Percentiles rank a stretch among this genome's conserved stretches.
phyloP scores from a whole-genome alignment of 23 red algal genomes.

The Gracilaria gracilis region DNA sequence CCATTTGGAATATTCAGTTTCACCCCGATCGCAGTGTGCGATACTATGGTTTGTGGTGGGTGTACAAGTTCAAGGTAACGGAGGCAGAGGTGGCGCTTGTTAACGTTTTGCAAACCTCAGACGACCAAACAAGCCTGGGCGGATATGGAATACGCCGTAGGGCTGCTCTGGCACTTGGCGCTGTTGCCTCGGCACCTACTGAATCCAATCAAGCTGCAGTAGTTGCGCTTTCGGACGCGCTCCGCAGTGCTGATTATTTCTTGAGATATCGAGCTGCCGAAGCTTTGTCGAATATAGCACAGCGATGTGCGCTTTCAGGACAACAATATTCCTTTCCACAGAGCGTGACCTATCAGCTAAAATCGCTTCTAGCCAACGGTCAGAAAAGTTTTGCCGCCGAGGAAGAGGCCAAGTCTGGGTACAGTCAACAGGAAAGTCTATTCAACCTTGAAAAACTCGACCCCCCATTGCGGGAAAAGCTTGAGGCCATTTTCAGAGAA shows the following conservation, averaged over 20 bases:
- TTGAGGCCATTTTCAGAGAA: slow-evolving; percentile 83
- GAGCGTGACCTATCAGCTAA: slow-evolving; percentile 40
- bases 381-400: slow-evolving; percentile 15
- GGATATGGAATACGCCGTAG: slow-evolving; percentile 85
- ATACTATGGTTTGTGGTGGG: slow-evolving; percentile 98
- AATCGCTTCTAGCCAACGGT: slow-evolving; percentile 31
- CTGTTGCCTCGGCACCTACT: slow-evolving; percentile 62
- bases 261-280: slow-evolving; percentile 90
- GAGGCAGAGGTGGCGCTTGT: slow-evolving; percentile 81
- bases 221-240: slow-evolving; percentile 63
- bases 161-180: slow-evolving; percentile 94
- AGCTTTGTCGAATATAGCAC: slow-evolving; percentile 86
- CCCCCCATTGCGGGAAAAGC: slow-evolving; percentile 53
- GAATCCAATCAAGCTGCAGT: slow-evolving; percentile 32
- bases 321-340: slow-evolving; percentile 47
- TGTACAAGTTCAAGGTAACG: slow-evolving; percentile 86
- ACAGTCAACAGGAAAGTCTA: slow-evolving; percentile 65
- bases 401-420: slow-evolving; percentile 47
- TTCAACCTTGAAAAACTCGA: slow-evolving; percentile 84
- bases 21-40: slow-evolving; percentile 76
- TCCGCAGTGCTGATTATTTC: slow-evolving; percentile 78
- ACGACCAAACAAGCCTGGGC: slow-evolving; percentile 69
- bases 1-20: slow-evolving; percentile 82
- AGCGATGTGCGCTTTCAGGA: slow-evolving; percentile 15
- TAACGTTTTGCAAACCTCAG: slow-evolving; percentile 71